These are phyloP conservation scores for Harrya chromipes DNA, from an alignment of 768 basidiomycete species.

Conservation along the genomic window DNA sequence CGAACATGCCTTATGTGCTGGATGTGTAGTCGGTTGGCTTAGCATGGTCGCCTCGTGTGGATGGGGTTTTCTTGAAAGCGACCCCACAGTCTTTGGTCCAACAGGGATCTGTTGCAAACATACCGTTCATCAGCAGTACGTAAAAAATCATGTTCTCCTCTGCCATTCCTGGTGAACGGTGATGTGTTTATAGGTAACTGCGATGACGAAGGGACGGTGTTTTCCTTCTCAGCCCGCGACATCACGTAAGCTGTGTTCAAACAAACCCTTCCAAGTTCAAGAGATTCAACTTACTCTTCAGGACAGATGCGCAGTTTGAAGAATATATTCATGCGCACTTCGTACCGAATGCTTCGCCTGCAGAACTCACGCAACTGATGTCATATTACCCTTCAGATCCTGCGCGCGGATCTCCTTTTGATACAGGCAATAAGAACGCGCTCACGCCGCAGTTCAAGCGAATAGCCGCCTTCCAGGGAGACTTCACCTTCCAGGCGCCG, in stretches of 20 bases:
- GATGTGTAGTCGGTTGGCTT: conserved; percentile 21
- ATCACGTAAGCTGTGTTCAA: conserved; percentile 37
- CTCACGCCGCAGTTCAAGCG: conserved; percentile 51
- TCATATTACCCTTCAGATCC: conserved; percentile 39
- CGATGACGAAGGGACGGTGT: conserved; percentile 44
- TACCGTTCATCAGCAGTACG: conserved; percentile 10
- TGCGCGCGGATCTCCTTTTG: conserved; percentile 50
- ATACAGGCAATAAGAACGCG: conserved; percentile 44
- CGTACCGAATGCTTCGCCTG: conserved; percentile 26
- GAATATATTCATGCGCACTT: conserved; percentile 30
- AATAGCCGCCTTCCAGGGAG: conserved; percentile 48
- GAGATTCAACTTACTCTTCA: not conserved
- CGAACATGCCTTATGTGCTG: too few relatives aligned
- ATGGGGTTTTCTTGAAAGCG: conserved; percentile 37
- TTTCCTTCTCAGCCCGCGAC: conserved; percentile 45
- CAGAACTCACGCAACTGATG: conserved; percentile 27
- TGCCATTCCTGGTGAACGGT: too few relatives aligned
- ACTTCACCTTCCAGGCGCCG: conserved; percentile 49
- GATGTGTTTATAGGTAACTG: conserved; percentile 20
- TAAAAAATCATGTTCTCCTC: not conserved
- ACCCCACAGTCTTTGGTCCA: conserved; percentile 31
- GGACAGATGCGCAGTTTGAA: conserved; percentile 25
- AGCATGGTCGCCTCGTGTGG: conserved; percentile 38
- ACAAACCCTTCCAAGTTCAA: too few relatives aligned
- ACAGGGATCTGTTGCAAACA: conserved; percentile 26